phyloP scores from a whole-genome alignment of 805 yeast species.

The Kregervanrija fluxuum region DNA sequence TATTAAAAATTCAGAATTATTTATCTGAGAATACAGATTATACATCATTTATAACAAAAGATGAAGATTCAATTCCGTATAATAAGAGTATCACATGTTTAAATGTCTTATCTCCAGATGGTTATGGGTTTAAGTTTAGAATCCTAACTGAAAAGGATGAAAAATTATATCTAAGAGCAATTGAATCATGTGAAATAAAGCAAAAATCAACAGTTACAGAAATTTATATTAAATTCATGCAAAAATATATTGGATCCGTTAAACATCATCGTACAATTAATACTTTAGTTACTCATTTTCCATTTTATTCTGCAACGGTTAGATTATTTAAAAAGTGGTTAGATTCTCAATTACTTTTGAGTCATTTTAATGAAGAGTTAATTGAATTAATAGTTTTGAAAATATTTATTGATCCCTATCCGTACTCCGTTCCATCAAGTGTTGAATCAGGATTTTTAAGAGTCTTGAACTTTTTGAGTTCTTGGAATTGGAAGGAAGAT shows the following conservation, averaged over 20 bases:
- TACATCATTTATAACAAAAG: conserved; percentile 55
- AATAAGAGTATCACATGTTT: conserved; percentile 51
- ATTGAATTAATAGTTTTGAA: conserved; percentile 77
- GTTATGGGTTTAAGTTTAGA: conserved; percentile 76
- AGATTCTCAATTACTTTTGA: conserved; percentile 66
- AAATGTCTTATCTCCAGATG: conserved; percentile 76
- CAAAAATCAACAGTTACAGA: conserved; percentile 51
- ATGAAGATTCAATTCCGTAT: conserved; percentile 55
- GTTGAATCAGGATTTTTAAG: conserved; percentile 77
- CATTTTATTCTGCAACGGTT: conserved; percentile 70
- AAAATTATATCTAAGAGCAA: conserved; percentile 61
- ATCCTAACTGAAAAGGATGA: conserved; percentile 83
- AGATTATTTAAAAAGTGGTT: conserved; percentile 87
- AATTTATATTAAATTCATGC: conserved; percentile 56
- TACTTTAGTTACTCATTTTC: conserved; percentile 63
- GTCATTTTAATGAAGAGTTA: conserved; percentile 70
- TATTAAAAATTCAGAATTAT: conserved; percentile 52
- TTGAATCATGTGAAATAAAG: conserved; percentile 56
- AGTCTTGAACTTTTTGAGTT: conserved; percentile 58
- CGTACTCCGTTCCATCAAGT: conserved; percentile 76
- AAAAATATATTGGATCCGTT: conserved; percentile 56
- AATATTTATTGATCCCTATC: conserved; percentile 81
- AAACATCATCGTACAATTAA: conserved; percentile 79
- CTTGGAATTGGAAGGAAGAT: conserved; percentile 94
- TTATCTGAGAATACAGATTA: conserved; percentile 41